Base-by-base conservation (phyloP, 352 stramenopile genomes). In the Phytophthora quininea region DNA sequence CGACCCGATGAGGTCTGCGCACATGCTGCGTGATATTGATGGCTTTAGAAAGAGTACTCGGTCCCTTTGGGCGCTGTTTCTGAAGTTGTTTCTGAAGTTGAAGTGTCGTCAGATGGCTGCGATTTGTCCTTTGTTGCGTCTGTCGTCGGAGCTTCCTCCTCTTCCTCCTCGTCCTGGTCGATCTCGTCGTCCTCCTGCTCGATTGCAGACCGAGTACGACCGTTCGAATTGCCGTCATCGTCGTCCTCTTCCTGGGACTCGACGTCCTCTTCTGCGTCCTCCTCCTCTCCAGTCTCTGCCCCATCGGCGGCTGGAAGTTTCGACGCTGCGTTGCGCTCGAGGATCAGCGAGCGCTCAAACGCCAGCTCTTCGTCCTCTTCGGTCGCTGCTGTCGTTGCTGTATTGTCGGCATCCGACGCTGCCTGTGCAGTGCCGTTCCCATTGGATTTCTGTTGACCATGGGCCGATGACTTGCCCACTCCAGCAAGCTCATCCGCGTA, bases 401-500 rank as follows among this genome's bases (percentile, higher is more conserved):
- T 71, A 4, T 3, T 65, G 29, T 71, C 68, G 1, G 56, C 54
- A 15, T 56, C 62, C 42, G 48, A 45, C 15, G 30, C 27, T 30
- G 65, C 64, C 12, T 38, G 63, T 1, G 30, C 52, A 53, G 31
- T 38, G 3, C 55, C 30, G 8, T 64, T 58, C 27, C 9, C 31
- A 4, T 58, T 65, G 33, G 69, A 71, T 30, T 72, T 76, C 35
- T 59, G 43, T 35, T 75, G 40, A 14, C 57, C 60, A 54, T 29
- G 69, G 15, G 49, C 45, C 33, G 46, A 62, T 33, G 46, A 65
- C 33, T 62, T 61, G n/a, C 54, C 40, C n/a, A 31, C 42, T 11
- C 59, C 65, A 24, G 72, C 62, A 12, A 78, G 58, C 19, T 91
- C 76, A 4, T 88, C 79, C 0, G 69, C 65, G 51, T 86, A 90